Conservation (phyloP, 306 rosid genomes). For the Oxytropis ochrocephala region DNA sequence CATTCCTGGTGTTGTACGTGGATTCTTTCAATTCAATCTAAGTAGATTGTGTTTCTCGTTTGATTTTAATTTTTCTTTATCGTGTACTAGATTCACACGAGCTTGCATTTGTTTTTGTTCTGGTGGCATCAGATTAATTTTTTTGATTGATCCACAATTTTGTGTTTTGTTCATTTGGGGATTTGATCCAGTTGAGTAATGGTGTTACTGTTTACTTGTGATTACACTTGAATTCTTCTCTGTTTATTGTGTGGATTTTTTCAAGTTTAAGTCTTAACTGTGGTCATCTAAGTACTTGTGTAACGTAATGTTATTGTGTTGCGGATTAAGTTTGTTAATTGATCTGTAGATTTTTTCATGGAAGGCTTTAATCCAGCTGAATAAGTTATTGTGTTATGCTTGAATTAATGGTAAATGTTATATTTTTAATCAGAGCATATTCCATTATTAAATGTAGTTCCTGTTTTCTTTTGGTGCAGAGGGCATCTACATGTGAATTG, state of each 20-base stretch:
- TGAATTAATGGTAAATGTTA: conserved; percentile 18
- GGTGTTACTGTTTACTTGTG: background rate
- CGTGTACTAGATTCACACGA: background rate
- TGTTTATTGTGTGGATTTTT: background rate
- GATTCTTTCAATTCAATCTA: background rate
- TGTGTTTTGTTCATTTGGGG: background rate
- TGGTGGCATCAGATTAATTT: background rate
- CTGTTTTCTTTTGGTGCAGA: conserved; percentile 36
- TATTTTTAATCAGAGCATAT: conserved; percentile 1
- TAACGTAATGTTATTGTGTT: conserved; percentile 20
- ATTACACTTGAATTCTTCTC: background rate
- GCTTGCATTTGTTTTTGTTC: background rate
- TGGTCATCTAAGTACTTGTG: background rate
- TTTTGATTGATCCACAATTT: background rate
- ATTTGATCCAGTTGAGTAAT: background rate
- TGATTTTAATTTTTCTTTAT: background rate
- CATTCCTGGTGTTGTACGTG: background rate
- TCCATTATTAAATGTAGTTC: background rate
- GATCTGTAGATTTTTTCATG: background rate
- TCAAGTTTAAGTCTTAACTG: background rate
- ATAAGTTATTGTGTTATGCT: background rate
- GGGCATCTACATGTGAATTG: conserved; percentile 26
- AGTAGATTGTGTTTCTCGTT: background rate
- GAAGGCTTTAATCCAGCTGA: conserved; percentile 16
- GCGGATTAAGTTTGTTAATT: background rate